Evolutionary conservation across 257 asterid genomes (phyloP).

Genomic region (Salvia rosmarinus): DNA sequence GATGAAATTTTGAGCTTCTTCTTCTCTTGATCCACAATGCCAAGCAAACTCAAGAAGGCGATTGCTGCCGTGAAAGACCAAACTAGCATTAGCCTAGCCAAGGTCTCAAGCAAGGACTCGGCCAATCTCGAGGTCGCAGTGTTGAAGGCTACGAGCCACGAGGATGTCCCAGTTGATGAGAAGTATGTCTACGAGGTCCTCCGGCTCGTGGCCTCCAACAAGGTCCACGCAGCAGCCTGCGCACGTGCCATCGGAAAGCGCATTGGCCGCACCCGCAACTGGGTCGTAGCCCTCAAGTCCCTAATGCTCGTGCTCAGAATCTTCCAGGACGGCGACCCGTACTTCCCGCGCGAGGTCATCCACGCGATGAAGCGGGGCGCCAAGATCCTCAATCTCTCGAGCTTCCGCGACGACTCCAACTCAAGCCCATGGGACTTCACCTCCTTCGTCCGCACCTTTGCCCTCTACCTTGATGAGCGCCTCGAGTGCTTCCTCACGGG

Average conservation of each 20-base stretch:
- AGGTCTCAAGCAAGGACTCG: constrained; percentile 61
- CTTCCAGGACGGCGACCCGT: constrained; percentile 89
- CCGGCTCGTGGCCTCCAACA: constrained; percentile 66
- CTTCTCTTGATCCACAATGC: constrained; percentile 40
- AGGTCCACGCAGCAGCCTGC: constrained; percentile 66
- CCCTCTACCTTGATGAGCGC: constrained; percentile 81
- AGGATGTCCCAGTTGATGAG: constrained; percentile 64
- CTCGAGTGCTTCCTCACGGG: constrained; percentile 81
- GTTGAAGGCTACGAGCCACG: constrained; percentile 84
- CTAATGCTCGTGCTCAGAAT: constrained; percentile 76
- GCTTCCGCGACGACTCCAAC: constrained; percentile 76
- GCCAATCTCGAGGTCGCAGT: constrained; percentile 71
- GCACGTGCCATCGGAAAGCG: constrained; percentile 83
- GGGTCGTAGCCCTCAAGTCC: constrained; percentile 81
- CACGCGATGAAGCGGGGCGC: constrained; percentile 87
- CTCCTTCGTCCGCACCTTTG: constrained; percentile 79
- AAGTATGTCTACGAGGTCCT: constrained; percentile 59
- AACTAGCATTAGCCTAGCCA: constrained; percentile 90
- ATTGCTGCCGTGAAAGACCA: constrained; percentile 86
- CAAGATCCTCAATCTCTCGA: constrained; percentile 69
- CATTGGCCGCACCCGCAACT: constrained; percentile 81
- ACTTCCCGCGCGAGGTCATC: constrained; percentile 85
- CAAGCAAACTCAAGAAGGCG: constrained; percentile 90
- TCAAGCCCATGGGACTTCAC: constrained; percentile 90
- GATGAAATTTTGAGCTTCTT: too few relatives aligned